Percentiles rank a stretch among this genome's conserved stretches.
Conservation (phyloP, 257 asterid genomes). For the Petunia secreta region DNA sequence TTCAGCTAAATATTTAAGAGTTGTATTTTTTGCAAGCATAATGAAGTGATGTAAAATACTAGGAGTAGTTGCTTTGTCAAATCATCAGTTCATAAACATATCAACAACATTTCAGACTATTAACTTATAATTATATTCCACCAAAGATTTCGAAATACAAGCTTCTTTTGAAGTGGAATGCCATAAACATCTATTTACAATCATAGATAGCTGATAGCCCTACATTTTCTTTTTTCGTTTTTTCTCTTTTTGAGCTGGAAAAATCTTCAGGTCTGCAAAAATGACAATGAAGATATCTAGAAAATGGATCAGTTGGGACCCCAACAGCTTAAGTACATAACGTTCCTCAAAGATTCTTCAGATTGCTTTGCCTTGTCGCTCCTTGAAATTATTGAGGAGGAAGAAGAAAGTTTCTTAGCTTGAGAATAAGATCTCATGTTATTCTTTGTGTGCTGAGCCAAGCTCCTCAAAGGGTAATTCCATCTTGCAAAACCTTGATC, state of each 20-base stretch:
- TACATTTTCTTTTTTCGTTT: too few species aligned
- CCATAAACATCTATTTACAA: background rate
- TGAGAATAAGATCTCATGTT: conserved; percentile 24
- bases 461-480: conserved; percentile 25
- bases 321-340: conserved; percentile 41
- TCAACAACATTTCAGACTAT: too few species aligned
- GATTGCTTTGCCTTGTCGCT: background rate
- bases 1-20: too few species aligned
- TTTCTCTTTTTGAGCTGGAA: too few species aligned
- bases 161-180: too few species aligned
- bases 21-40: too few species aligned
- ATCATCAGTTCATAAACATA: too few species aligned
- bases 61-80: too few species aligned
- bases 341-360: conserved; percentile 37
- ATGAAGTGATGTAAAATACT: too few species aligned
- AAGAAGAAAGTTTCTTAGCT: conserved; percentile 23
- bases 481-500: conserved; percentile 35
- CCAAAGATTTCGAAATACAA: too few species aligned
- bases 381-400: conserved; percentile 11
- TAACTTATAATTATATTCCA: too few species aligned
- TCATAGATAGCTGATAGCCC: background rate
- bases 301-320: conserved; percentile 27
- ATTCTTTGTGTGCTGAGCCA: conserved; percentile 27
- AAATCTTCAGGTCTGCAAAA: background rate
- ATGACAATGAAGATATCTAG: background rate